phyloP scores from a whole-genome alignment of 2,329 filamentous ascomycete species.

The Orbilia ellipsospora region DNA sequence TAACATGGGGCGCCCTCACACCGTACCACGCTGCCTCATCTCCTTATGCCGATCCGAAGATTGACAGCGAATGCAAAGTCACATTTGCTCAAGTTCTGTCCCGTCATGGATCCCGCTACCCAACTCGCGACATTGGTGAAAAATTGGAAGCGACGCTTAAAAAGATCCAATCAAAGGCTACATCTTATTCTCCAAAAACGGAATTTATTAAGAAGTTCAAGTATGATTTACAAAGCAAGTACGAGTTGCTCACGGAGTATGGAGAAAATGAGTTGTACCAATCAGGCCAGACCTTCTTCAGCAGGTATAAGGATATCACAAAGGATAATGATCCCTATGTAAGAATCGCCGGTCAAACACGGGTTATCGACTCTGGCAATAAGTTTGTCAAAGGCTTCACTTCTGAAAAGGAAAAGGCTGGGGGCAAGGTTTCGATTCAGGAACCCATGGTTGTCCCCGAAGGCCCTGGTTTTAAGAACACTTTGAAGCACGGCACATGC shows the following conservation, averaged over 20 bases:
- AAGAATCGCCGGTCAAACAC: slow-evolving; percentile 74
- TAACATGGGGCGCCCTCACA: slow-evolving; percentile 89
- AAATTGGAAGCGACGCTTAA: slow-evolving; percentile 72
- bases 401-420: slow-evolving; percentile 64
- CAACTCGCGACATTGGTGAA: slow-evolving; percentile 73
- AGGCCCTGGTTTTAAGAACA: slow-evolving; percentile 76
- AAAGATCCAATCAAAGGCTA: slow-evolving; percentile 59
- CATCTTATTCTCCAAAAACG: slow-evolving; percentile 71
- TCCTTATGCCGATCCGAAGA: slow-evolving; percentile 65
- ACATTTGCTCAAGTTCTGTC: slow-evolving; percentile 85
- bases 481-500: slow-evolving; percentile 79
- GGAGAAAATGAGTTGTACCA: slow-evolving; percentile 77
- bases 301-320: slow-evolving; percentile 75
- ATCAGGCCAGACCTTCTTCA: slow-evolving; percentile 80
- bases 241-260: slow-evolving; percentile 74
- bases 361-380: slow-evolving; percentile 78
- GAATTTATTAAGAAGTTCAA: slow-evolving; percentile 77
- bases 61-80: slow-evolving; percentile 75
- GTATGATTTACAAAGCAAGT: slow-evolving; percentile 72
- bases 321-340: slow-evolving; percentile 73
- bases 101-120: slow-evolving; percentile 85
- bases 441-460: slow-evolving; percentile 74
- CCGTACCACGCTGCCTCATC: slow-evolving; percentile 77
- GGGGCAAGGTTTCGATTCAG: slow-evolving; percentile 62
- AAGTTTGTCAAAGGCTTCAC: slow-evolving; percentile 82